Evolutionary conservation across 2,329 filamentous ascomycete genomes (phyloP), one percentile per base, ranked within the genome.

Genomic region (Aspergillus amoenus): DNA sequence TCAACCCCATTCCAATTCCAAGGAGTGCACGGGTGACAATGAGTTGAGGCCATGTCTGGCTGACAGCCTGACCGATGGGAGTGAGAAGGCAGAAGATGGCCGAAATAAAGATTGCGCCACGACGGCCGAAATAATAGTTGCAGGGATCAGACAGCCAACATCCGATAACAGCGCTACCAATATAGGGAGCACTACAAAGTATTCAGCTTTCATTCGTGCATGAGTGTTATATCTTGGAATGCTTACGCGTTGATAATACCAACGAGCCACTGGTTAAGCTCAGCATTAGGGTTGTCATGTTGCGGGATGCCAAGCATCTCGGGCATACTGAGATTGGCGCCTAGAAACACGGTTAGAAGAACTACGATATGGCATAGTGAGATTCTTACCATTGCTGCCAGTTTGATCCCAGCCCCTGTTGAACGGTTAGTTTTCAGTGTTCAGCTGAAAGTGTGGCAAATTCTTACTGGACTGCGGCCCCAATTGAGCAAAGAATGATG

Each of bases 131-230:
- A 11, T 73, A 73, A 41, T 82, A 73, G 64, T 89, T 89, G 12
- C 84, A 64, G 1, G 85, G 85, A 60, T 90, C 87, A 0, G 86
- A 87, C 13, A 88, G 72, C 87, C 86, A 89, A 68, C 84, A 87
- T 4, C 85, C 85, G 76, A 84, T 73, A 57, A 76, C 75, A 3
- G 78, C 76, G 64, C 76, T 76, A 17, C 80, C 81, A 50, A 86
- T 76, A 53, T 86, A 83, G 0, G 81, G 81, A 41, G 76, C 84
- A 12, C 68, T 72, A 41, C 47, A 5, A 3, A 24, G 12, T 30
- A n/a, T 57, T 52, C 34, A 61, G 54, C 17, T 39, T 44, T 13
- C 21, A 27, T 11, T 15, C 24, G 40, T 24, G 8, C 8, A 41
- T 40, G 6, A 39, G 12, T 73, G 76, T 30, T 81, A 72, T 57